Conservation (phyloP, 345 rosid species). For the Lepidium aucheri region DNA sequence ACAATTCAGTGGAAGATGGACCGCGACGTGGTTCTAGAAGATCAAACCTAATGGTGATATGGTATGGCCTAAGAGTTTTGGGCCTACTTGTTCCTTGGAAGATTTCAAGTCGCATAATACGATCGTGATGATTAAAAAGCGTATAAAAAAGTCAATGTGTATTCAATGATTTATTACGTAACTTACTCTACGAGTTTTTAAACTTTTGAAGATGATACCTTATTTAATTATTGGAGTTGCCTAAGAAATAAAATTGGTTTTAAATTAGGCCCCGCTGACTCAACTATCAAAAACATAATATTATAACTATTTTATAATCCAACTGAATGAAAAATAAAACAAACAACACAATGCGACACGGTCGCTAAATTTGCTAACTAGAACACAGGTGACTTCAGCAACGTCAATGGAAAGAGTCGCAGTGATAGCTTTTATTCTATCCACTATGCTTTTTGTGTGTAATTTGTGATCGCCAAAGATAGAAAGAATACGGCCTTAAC, state of each 20-base stretch:
- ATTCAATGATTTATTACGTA: not conserved
- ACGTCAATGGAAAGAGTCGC: too few species aligned
- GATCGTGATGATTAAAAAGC: conserved; percentile 4
- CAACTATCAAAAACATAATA: too few species aligned
- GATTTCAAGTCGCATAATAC: conserved; percentile 56
- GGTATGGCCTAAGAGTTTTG: conserved; percentile 35
- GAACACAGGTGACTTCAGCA: too few species aligned
- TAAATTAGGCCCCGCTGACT: too few species aligned
- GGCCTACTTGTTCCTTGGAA: conserved; percentile 43
- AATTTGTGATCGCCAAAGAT: too few species aligned
- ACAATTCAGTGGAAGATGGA: conserved; percentile 79
- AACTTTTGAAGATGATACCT: not conserved
- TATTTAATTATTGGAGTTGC: not conserved
- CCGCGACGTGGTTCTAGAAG: conserved; percentile 55
- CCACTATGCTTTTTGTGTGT: too few species aligned
- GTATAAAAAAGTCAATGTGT: not conserved
- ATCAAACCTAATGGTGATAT: conserved; percentile 47
- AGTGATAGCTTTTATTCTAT: too few species aligned
- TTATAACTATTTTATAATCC: too few species aligned
- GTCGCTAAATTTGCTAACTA: too few species aligned
- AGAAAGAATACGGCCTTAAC: too few species aligned
- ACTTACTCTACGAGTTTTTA: not conserved
- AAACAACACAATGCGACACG: too few species aligned
- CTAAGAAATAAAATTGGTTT: not conserved
- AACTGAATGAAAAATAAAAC: too few species aligned